Evolutionary conservation across 345 rosid species (phyloP).

Genomic region (Pistacia atlantica): DNA sequence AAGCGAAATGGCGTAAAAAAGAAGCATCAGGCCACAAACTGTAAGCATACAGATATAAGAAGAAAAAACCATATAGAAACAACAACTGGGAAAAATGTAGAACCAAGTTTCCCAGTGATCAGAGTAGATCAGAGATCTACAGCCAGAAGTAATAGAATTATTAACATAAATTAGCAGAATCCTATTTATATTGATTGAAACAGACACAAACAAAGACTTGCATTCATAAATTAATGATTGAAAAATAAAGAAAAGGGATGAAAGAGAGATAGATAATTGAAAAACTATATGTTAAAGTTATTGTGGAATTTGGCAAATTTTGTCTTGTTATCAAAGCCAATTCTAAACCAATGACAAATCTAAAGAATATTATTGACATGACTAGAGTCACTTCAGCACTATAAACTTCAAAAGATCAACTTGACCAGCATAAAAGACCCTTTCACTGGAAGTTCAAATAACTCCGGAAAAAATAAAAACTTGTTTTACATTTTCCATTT

Average conservation of each 20-base stretch:
- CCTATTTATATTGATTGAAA: background rate
- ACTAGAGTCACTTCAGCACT: background rate
- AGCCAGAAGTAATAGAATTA: background rate
- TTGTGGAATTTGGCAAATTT: background rate
- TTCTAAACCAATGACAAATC: background rate
- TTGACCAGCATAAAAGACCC: background rate
- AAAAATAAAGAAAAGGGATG: background rate
- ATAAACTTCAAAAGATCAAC: background rate
- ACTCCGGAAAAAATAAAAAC: background rate
- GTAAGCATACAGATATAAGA: conserved; percentile 10
- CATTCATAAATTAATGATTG: background rate
- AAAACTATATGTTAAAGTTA: background rate
- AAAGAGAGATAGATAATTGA: background rate
- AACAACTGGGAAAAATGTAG: background rate
- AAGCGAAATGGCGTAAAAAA: background rate
- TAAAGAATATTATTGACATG: background rate
- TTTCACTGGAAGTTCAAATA: background rate
- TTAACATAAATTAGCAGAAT: background rate
- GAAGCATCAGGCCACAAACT: background rate
- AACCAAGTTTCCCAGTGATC: background rate
- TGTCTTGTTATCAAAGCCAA: background rate
- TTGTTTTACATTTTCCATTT: background rate
- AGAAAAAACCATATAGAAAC: conserved; percentile 1
- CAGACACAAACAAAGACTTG: background rate
- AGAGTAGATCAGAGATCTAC: background rate